Base-by-base conservation (phyloP, 139 green algal species). In the Marvania coccoides region DNA sequence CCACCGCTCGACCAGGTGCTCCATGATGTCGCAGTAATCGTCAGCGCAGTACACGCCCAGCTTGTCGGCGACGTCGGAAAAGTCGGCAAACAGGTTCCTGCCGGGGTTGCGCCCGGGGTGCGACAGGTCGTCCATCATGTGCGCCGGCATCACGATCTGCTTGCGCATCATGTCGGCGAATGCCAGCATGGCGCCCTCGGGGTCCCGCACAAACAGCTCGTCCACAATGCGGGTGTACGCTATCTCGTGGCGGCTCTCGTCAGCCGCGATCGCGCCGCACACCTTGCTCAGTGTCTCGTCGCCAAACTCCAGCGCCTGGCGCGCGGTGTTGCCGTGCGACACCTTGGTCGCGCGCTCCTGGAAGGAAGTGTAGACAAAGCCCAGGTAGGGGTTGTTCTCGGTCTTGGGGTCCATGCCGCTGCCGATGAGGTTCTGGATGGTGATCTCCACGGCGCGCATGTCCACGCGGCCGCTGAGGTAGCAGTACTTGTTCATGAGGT, bases 121-220 rank as follows among this genome's bases (percentile, higher is more conserved):
- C 80, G 90, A 72, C 29, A 70, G 72, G 78, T 98, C 94, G 65
- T 97, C 69, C 94, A 99, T 97, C 3, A 97, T 71, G 79, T 98
- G 93, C 8, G 94, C 94, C 13, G 91, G 91, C 94, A 99, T 99
- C 10, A 96, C 88, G 70, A 99, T 98, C 83, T 96, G 87, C 83
- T 98, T 98, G 45, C 71, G 76, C 91, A 99, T 98, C 94, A 99
- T 99, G 83, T 97, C 94, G 9, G 80, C 87, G 71, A 97, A 98
- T 2, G 86, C 88, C 10, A 96, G 51, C 79, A 96, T 90, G 24
- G 93, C 77, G 61, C 90, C 90, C 56, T 87, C 68, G 38, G 88
- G 88, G 73, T 99, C 94, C 42, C 37, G 55, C 65, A 85, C 76
- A 61, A 96, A 95, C 37, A 99, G 61, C 53, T 87, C 80, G 33